Evolutionary conservation across 306 rosid genomes (phyloP), one percentile per base, ranked within the genome.

Genomic region (Cucurbita pepo): DNA sequence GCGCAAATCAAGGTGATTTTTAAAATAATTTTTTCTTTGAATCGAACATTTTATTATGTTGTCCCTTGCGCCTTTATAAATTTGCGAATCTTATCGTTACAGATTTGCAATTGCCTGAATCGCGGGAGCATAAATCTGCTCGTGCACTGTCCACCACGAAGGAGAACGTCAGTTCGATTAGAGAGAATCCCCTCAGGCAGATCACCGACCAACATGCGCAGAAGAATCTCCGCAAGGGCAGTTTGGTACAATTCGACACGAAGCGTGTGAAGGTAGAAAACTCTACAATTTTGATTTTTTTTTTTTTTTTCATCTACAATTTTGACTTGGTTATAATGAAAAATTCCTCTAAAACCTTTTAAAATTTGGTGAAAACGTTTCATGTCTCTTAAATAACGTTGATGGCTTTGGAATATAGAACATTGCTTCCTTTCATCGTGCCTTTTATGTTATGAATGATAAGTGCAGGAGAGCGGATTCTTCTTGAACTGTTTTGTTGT

Each of bases 81-180:
- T 58, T 47, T 69, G 44, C 44, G 14, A 47, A 15, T 58, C 72
- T 59, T 57, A 9, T 43, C 30, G 72, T 64, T 55, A 12, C 73
- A 83, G 88, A 70, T 73, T 73, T 73, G 81, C 70, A 48, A 41
- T 76, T 79, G 80, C 83, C 66, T 50, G 82, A 86, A 77, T 82
- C 91, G 19, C 83, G 73, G 75, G 95, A 90, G 50, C 89, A 90
- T 77, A 79, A 80, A 37, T 83, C 89, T 34, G 83, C 96, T 30
- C 82, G 99, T 79, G 84, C 88, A 30, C 71, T 94, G 79, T 85
- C 88, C 50, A 83, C 90, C 30, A 86, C 90, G 54, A 75, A 76
- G 41, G 92, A 82, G 56, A 81, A 82, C 62, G 81, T 76, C 60
- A 84, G 47, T 55, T 79, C 81, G 43, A 53, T 75, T 61, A 85